Conservation (phyloP, 2,329 filamentous ascomycete species). For the Penicillium hordei region DNA sequence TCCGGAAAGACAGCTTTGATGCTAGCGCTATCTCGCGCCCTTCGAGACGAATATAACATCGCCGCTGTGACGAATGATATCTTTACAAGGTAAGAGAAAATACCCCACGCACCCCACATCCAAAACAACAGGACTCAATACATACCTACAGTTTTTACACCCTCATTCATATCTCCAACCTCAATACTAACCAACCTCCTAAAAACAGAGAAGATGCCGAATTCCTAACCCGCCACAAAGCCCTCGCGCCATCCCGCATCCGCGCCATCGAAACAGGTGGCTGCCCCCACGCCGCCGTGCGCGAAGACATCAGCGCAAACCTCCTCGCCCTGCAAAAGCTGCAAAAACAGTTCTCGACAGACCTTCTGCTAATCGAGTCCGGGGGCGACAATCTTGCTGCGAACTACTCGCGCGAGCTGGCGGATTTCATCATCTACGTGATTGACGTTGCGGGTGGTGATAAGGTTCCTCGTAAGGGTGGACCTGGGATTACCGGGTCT, state of each 20-base stretch:
- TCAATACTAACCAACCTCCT: slow-evolving; percentile 1
- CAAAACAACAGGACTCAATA: not conserved
- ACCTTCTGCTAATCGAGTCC: slow-evolving; percentile 89
- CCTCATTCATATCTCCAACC: not conserved
- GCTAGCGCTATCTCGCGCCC: slow-evolving; percentile 83
- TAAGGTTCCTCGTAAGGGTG: slow-evolving; percentile 94
- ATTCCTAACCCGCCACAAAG: slow-evolving; percentile 84
- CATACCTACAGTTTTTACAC: not conserved
- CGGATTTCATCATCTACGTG: slow-evolving; percentile 97
- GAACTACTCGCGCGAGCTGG: slow-evolving; percentile 92
- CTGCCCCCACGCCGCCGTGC: slow-evolving; percentile 93
- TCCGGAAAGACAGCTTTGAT: slow-evolving; percentile 97
- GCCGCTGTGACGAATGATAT: slow-evolving; percentile 98
- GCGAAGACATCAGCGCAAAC: slow-evolving; percentile 94
- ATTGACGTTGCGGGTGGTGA: slow-evolving; percentile 96
- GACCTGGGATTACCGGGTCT: slow-evolving; percentile 94
- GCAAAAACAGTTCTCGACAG: slow-evolving; percentile 74
- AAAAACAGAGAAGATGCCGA: slow-evolving; percentile 82
- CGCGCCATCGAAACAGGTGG: slow-evolving; percentile 96
- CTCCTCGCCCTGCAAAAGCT: slow-evolving; percentile 88
- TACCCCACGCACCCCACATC: not conserved
- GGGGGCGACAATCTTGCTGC: slow-evolving; percentile 96
- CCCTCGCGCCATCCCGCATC: slow-evolving; percentile 80
- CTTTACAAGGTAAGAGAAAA: slow-evolving; percentile 67
- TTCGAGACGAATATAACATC: slow-evolving; percentile 78